Evolutionary conservation across 2,329 filamentous ascomycete species (phyloP).

Genomic region (Aspergillus ustus): DNA sequence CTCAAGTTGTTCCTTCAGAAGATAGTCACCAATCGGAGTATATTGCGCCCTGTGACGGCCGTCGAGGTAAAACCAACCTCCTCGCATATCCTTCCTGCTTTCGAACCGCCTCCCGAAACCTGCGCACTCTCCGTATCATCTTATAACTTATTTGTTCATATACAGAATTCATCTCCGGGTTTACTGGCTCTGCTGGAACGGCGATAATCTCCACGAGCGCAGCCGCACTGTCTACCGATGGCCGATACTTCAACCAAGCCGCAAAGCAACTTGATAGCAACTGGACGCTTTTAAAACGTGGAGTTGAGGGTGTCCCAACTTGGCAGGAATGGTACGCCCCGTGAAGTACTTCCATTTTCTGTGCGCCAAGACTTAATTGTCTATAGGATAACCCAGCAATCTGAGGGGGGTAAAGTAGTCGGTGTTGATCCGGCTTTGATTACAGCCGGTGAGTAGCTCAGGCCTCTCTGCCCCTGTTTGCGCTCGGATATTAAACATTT

Average conservation of each 20-base stretch:
- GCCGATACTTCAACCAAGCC: slow-evolving; percentile 97
- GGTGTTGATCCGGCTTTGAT: slow-evolving; percentile 90
- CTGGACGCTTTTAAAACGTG: slow-evolving; percentile 91
- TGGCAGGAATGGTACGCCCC: slow-evolving; percentile 87
- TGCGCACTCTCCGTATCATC: slow-evolving; percentile 12
- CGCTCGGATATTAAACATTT: slow-evolving; percentile 15
- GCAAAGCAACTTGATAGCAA: slow-evolving; percentile 87
- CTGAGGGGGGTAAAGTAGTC: slow-evolving; percentile 83
- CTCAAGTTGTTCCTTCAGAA: slow-evolving; percentile 88
- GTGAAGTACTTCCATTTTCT: not conserved
- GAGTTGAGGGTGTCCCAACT: slow-evolving; percentile 88
- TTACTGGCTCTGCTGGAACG: slow-evolving; percentile 92
- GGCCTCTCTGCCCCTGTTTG: not conserved
- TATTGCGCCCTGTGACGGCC: slow-evolving; percentile 91
- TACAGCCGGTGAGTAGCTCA: slow-evolving; percentile 60
- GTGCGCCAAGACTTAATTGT: slow-evolving; percentile 19
- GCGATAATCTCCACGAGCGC: slow-evolving; percentile 85
- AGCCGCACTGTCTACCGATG: slow-evolving; percentile 90
- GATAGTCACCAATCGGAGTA: slow-evolving; percentile 98
- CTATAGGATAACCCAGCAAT: slow-evolving; percentile 72
- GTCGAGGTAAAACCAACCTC: slow-evolving; percentile 66
- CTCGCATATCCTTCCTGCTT: slow-evolving; percentile 3
- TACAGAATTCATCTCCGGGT: slow-evolving; percentile 83
- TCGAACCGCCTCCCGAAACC: not conserved
- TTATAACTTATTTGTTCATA: slow-evolving; percentile 21